Percentiles rank a stretch among this genome's conserved stretches.
phyloP scores from a whole-genome alignment of 208 protist genomes.

The Trypanosoma brucei region DNA sequence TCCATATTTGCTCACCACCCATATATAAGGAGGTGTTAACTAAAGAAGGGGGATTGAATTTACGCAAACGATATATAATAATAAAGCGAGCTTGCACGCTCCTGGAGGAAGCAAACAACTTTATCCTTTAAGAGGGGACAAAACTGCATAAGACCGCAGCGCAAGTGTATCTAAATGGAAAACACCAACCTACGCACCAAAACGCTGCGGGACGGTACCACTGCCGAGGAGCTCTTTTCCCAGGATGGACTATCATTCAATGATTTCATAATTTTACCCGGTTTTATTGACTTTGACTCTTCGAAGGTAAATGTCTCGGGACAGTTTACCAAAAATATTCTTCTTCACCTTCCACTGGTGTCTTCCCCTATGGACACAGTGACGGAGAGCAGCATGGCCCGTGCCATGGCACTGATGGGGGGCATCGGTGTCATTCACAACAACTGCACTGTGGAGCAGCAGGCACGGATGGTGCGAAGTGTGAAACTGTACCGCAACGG shows the following conservation, averaged over 20 bases:
- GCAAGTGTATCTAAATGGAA: neutral
- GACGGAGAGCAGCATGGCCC: conserved; percentile 90
- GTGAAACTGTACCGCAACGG: conserved; percentile 96
- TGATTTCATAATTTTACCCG: conserved; percentile 93
- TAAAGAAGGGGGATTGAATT: no score
- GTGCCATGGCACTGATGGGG: conserved; percentile 90
- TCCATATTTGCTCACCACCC: no score
- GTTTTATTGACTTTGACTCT: conserved; percentile 92
- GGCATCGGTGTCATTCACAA: conserved; percentile 96
- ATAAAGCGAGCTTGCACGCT: no score
- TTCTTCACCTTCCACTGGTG: conserved; percentile 90
- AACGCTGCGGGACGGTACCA: conserved; percentile 76
- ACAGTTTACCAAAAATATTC: conserved; percentile 88
- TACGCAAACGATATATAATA: no score
- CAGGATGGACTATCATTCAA: conserved; percentile 89
- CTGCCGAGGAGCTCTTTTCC: conserved; percentile 85
- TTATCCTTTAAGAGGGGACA: no score
- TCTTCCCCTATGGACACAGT: conserved; percentile 96
- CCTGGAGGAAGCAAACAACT: no score
- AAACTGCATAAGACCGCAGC: no score
- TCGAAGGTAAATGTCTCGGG: conserved; percentile 81
- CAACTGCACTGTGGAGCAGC: conserved; percentile 90
- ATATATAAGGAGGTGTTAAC: no score
- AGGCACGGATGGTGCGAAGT: conserved; percentile 89
- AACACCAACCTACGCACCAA: conserved; percentile 65